These are phyloP conservation scores for Puccinellia tenuiflora DNA, from an alignment of 176 grass and related monocot species.

Conservation along the genomic window DNA sequence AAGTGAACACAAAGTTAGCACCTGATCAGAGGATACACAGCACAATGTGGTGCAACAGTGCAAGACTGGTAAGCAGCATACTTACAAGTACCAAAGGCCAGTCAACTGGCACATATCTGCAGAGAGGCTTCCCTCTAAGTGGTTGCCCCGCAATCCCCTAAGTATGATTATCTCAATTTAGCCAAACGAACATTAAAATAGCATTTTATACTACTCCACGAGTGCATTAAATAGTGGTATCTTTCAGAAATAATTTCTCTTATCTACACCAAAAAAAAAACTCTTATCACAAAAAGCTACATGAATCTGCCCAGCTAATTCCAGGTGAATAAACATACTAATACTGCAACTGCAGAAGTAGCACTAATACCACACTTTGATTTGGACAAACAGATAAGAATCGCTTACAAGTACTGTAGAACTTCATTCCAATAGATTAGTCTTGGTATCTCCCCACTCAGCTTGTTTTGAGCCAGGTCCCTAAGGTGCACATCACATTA, in stretches of 20 bases:
- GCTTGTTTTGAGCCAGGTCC: conserved; percentile 89
- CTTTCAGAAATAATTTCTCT: neutral
- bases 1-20: neutral
- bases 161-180: neutral
- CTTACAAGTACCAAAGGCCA: conserved; percentile 98
- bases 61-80: neutral
- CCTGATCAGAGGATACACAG: neutral
- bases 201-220: neutral
- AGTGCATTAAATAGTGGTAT: neutral
- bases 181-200: neutral
- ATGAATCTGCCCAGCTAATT: neutral
- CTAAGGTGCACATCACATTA: conserved; percentile 23
- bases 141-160: conserved; percentile 86
- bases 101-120: conserved; percentile 94
- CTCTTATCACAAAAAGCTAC: no score
- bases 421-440: conserved; percentile 99
- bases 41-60: neutral
- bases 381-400: neutral
- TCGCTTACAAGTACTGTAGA: conserved; percentile 86
- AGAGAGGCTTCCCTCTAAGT: conserved; percentile 74
- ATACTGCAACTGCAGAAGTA: neutral
- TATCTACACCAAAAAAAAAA: no score
- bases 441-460: conserved; percentile 90
- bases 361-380: neutral
- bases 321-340: neutral